phyloP scores from a whole-genome alignment of 148 eudicot species.

The Bassia scoparia region DNA sequence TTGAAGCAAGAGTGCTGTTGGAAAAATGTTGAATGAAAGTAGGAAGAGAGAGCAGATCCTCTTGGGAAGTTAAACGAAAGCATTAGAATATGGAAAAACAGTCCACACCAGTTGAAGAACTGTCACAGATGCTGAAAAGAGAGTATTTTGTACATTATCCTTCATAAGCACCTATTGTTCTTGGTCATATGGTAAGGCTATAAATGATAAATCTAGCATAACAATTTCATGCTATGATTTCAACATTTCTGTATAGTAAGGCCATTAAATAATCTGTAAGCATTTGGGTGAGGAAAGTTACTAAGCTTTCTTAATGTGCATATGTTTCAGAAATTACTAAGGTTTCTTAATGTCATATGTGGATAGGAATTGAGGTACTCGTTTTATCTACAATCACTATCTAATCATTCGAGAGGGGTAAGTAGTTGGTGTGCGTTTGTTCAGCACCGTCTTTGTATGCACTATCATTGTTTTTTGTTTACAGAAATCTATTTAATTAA shows the following conservation, averaged over 20 bases:
- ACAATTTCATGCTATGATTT: no score
- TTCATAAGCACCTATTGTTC: conserved; percentile 91
- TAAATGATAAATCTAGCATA: no score
- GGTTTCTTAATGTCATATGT: no score
- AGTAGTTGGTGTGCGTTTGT: conserved; percentile 13
- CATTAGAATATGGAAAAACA: conserved; percentile 66
- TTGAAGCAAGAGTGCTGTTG: conserved; percentile 69
- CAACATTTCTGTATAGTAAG: no score
- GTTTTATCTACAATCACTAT: conserved; percentile 79
- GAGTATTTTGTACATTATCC: conserved; percentile 83
- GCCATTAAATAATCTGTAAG: no score
- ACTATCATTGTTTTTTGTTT: no score
- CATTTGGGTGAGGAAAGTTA: no score
- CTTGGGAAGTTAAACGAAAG: conserved; percentile 65
- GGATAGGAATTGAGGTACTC: conserved; percentile 80
- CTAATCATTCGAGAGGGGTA: conserved; percentile 81
- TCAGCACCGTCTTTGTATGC: no score
- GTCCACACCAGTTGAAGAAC: conserved; percentile 80
- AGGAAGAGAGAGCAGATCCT: conserved; percentile 56
- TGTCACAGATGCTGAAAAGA: conserved; percentile 72
- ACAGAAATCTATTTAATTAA: no score
- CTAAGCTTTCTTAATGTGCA: conserved; percentile 17
- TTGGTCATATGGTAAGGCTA: conserved; percentile 84
- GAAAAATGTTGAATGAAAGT: conserved; percentile 66
- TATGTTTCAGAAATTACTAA: no score